phyloP scores from a whole-genome alignment of 2,329 filamentous ascomycete genomes.

The Acephala macrosclerotiorum region DNA sequence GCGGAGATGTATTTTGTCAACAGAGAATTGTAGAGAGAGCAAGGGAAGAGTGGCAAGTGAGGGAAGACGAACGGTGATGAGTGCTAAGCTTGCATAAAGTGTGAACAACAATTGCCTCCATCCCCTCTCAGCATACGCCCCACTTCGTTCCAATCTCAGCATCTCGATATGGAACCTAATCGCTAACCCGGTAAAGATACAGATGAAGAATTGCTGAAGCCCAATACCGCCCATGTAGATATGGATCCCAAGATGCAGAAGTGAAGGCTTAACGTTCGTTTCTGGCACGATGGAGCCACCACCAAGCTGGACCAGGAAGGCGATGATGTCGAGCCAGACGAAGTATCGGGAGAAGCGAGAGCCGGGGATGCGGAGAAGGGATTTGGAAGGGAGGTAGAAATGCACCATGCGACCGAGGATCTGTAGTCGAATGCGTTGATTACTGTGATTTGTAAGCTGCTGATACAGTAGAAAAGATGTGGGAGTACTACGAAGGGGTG shows the following conservation, averaged over 20 bases:
- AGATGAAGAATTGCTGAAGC: slow-evolving; percentile 21
- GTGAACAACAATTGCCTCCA: slow-evolving; percentile 3
- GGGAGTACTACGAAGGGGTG: slow-evolving; percentile 36
- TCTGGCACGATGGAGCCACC: slow-evolving; percentile 11
- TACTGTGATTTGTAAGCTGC: slow-evolving; percentile 20
- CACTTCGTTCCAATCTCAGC: neutral
- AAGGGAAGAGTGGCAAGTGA: neutral
- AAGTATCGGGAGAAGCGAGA: slow-evolving; percentile 19
- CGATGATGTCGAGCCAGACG: slow-evolving; percentile 29
- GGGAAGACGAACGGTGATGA: slow-evolving; percentile 17
- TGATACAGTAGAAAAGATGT: slow-evolving; percentile 17
- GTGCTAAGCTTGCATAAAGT: slow-evolving; percentile 5
- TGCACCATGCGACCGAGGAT: slow-evolving; percentile 21
- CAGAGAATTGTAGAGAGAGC: no score
- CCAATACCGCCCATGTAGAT: slow-evolving; percentile 21
- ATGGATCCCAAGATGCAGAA: slow-evolving; percentile 14
- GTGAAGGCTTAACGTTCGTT: slow-evolving; percentile 6
- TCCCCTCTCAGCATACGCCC: neutral
- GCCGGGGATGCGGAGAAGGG: slow-evolving; percentile 16
- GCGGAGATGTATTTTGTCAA: slow-evolving; percentile 48
- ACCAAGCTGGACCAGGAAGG: slow-evolving; percentile 30
- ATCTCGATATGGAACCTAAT: slow-evolving; percentile 7
- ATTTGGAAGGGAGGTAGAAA: slow-evolving; percentile 20
- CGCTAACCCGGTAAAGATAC: slow-evolving; percentile 2
- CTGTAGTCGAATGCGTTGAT: slow-evolving; percentile 30